Base-by-base conservation (phyloP, 1,284 basidiomycete genomes). In the Sporisorium reilianum region DNA sequence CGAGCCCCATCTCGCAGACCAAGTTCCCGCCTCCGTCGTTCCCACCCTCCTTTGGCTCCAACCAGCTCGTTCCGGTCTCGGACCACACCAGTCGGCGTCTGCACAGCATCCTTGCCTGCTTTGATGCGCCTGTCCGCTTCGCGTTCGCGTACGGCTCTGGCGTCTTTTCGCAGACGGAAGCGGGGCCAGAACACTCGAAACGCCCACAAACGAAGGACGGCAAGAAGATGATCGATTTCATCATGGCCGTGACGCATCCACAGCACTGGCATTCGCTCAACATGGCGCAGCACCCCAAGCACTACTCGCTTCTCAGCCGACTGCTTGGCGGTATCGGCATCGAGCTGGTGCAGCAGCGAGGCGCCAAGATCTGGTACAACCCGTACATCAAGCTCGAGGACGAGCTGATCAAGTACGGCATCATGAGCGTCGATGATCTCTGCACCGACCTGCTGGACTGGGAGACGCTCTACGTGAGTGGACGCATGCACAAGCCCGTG, bases 321-420 rank as follows among this genome's bases (percentile, higher is more conserved):
- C 77, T 90, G 50, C 85, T 96, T 1, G 96, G 96, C 0, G 90
- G 90, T 20, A 88, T 88, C 40, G 91, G 92, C 77, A 90, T 97
- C 14, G 89, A 90, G 14, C 88, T 88, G 63, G 87, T 96, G 50
- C 92, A 97, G 85, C 90, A 91, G 23, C 79, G 92, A 11, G 91
- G 90, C 2, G 96, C 96, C 0, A 94, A 93, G 6, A 89, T 98
- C 38, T 99, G 96, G 96, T 84, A 84, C 72, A 73, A 80, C 26
- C 83, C 83, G 5, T 84, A 84, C 54, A 70, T 84, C 60, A 55
- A 41, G 53, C 49, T 78, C 20, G 69, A 73, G 8, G 78, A 76
- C 14, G 80, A 97, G 92, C 91, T 89, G 54, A 92, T 98, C 86
- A 99, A 99, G 86, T 99, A 99, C 85, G 96, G 96, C n/a, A 91